Evolutionary conservation across 345 rosid genomes (phyloP).

Genomic region (Sonneratia alba): DNA sequence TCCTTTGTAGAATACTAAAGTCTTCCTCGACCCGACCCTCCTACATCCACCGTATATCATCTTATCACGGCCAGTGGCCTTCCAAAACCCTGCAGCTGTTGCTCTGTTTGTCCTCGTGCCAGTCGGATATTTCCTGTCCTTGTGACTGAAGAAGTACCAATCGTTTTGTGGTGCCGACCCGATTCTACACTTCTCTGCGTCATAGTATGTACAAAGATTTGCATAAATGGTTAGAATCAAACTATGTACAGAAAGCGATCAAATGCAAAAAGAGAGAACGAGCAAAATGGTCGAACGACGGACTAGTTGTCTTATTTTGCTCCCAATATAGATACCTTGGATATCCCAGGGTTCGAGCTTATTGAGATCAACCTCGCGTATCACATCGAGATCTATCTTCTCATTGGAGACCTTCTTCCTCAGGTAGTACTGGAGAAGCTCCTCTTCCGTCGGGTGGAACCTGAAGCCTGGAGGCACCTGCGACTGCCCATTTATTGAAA

Average conservation of each 20-base stretch:
- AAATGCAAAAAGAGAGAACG: no score
- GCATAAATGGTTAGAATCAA: no score
- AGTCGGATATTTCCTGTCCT: slow-evolving; percentile 91
- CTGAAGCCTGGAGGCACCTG: slow-evolving; percentile 95
- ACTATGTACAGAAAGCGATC: no score
- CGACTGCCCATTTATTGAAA: slow-evolving; percentile 87
- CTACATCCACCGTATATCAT: slow-evolving; percentile 58
- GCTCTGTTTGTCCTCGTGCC: slow-evolving; percentile 95
- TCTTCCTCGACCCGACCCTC: slow-evolving; percentile 83
- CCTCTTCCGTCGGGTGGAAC: slow-evolving; percentile 95
- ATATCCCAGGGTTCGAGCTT: slow-evolving; percentile 99
- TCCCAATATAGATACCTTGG: slow-evolving; percentile 40
- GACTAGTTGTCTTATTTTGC: no score
- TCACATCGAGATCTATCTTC: slow-evolving; percentile 87
- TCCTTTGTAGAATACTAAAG: slow-evolving; percentile 83
- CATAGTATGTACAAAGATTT: no score
- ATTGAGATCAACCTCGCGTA: slow-evolving; percentile 94
- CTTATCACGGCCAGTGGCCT: slow-evolving; percentile 96
- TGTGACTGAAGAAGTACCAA: slow-evolving; percentile 98
- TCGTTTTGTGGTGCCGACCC: slow-evolving; percentile 93
- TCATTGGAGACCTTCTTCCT: slow-evolving; percentile 77
- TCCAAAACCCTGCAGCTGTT: slow-evolving; percentile 91
- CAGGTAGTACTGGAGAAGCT: slow-evolving; percentile 86
- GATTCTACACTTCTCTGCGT: slow-evolving; percentile 77
- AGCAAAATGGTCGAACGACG: no score